Evolutionary conservation across 169 alveolate species (phyloP), one percentile per base, ranked within the genome.

Genomic region (Eimeria maxima): DNA sequence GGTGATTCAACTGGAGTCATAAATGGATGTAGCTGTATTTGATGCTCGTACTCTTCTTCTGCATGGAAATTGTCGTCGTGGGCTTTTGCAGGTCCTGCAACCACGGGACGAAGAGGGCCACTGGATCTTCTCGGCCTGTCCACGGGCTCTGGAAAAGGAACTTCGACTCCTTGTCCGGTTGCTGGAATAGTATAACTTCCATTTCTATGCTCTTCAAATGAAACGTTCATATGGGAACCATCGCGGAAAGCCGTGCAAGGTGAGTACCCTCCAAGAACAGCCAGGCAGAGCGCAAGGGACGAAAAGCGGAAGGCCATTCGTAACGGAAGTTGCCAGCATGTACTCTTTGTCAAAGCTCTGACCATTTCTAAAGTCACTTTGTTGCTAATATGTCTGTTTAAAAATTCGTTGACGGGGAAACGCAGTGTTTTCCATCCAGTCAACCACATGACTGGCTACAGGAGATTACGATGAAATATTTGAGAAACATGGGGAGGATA

Each of bases 361-460:
- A 65, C 83, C 94, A 87, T 87, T 47, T 87, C 94, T 87, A 63
- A 71, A 87, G 67, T 87, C 71, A n/a, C 94, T 63, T 87, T 4
- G 22, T 24, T 38, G 83, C 83, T 57, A 27, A 13, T 63, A 7
- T 60, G 45, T 20, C 74, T 22, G 65, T 63, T 71, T 16, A 63
- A 87, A 87, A 87, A 87, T 22, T 87, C 94, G 29, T 44, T 65
- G 94, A 42, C 83, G 55, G 81, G 60, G 78, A 47, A 87, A 29
- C 55, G 42, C 53, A 22, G 42, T 45, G 63, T 87, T 60, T 60
- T 24, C 81, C 94, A 65, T 87, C 53, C 94, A 87, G 83, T 63
- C 94, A 63, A 45, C 94, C 94, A 27, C 53, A 87, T 44, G 57
- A 87, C 80, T 60, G 65, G 83, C 83, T 63, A 87, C 94, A 63